phyloP scores from a whole-genome alignment of 2,329 filamentous ascomycete species.

The Paracorniculantispora psalliotae region DNA sequence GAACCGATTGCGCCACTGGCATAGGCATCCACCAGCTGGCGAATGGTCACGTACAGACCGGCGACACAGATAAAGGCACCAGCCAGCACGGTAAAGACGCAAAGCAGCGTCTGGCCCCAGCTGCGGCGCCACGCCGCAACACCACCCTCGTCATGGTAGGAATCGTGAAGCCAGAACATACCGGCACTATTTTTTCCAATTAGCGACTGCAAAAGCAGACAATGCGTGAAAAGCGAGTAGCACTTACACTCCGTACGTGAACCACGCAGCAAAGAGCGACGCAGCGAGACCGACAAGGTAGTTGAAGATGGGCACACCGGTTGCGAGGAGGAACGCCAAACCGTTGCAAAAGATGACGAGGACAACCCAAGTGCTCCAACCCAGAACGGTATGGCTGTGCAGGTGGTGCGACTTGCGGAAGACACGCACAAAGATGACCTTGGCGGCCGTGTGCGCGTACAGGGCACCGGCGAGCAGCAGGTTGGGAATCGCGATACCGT shows the following conservation, averaged over 20 bases:
- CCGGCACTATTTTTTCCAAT: constrained; percentile 29
- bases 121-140: constrained; percentile 31
- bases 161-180: constrained; percentile 47
- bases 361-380: constrained; percentile 42
- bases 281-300: constrained; percentile 48
- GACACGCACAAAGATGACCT: constrained; percentile 45
- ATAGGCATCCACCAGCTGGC: constrained; percentile 23
- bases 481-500: constrained; percentile 46
- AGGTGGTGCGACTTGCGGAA: constrained; percentile 42
- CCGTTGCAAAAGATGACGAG: constrained; percentile 42
- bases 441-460: constrained; percentile 47
- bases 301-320: constrained; percentile 49
- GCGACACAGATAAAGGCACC: constrained; percentile 45
- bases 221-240: too few species aligned
- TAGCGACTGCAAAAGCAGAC: background rate
- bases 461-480: constrained; percentile 45
- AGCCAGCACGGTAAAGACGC: constrained; percentile 36
- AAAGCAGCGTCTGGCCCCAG: constrained; percentile 34
- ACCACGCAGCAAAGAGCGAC: constrained; percentile 48
- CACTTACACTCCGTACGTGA: constrained; percentile 42
- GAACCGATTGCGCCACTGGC: constrained; percentile 13
- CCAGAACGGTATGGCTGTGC: constrained; percentile 40
- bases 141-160: constrained; percentile 38
- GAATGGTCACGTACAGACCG: constrained; percentile 45
- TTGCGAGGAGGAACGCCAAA: constrained; percentile 37